Evolutionary conservation across 495 filamentous ascomycete species (phyloP).

Genomic region (Penicillium malachiteum): DNA sequence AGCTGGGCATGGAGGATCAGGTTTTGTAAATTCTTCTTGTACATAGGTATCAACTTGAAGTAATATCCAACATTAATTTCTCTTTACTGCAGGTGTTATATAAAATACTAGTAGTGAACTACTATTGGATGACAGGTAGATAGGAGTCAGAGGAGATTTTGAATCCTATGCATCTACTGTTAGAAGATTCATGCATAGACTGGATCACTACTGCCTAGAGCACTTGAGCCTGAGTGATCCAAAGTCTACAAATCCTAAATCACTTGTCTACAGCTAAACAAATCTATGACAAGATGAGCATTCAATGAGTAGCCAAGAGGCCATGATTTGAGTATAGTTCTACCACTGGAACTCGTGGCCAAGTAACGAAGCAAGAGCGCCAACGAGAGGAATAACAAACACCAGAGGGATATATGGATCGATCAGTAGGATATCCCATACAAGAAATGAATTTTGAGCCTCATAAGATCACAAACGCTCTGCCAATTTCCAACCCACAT

Average conservation of each 20-base stretch:
- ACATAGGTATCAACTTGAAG: not conserved
- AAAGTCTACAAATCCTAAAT: too few relatives aligned
- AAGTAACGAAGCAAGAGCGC: not conserved
- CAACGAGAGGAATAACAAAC: slow-evolving; percentile 7
- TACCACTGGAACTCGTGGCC: not conserved
- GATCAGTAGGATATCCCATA: slow-evolving; percentile 25
- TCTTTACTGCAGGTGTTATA: too few relatives aligned
- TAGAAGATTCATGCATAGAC: too few relatives aligned
- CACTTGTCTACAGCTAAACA: too few relatives aligned
- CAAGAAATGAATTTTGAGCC: slow-evolving; percentile 33
- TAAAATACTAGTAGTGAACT: too few relatives aligned
- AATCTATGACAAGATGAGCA: too few relatives aligned
- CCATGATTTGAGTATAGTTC: not conserved
- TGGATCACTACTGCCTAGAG: too few relatives aligned
- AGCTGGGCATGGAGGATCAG: slow-evolving; percentile 34
- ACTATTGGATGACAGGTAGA: too few relatives aligned
- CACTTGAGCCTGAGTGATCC: too few relatives aligned
- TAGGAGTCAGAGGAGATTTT: too few relatives aligned
- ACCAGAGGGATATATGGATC: slow-evolving; percentile 12
- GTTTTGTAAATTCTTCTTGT: slow-evolving; percentile 9
- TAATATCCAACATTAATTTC: not conserved
- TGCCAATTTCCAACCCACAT: slow-evolving; percentile 34
- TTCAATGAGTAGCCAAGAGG: not conserved
- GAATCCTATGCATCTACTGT: too few relatives aligned
- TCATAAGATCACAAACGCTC: slow-evolving; percentile 27